Evolutionary conservation across 495 filamentous ascomycete species (phyloP), one percentile per base, ranked within the genome.

Genomic region (Aspergillus coremiiformis): DNA sequence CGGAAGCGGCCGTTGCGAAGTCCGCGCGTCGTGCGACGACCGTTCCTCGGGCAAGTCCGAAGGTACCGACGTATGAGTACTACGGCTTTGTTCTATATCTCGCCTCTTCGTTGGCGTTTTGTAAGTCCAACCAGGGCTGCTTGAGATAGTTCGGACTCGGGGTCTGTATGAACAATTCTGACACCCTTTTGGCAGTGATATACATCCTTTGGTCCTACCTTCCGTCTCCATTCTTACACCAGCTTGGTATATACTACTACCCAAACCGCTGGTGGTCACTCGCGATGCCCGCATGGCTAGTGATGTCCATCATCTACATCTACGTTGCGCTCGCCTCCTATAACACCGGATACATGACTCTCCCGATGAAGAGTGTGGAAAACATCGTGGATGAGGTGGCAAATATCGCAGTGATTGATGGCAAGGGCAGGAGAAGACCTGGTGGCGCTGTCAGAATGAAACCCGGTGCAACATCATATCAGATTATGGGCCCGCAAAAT

Each of bases 21-120:
- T 81, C 80, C 14, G 82, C 81, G 45, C 77, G 79, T 21, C 75
- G 74, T 22, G 79, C 85, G 30, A 83, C 83, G 39, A 86, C 86
- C 0, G 82, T 96, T 12, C 89, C 93, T 1, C 84, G 90, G 30
- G 93, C 90, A 14, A 85, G 84, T 39, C 93, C 93, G 0, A 91
- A 90, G 58, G 90, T 97, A 1, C 93, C 93, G 8, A 98, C 93
- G 0, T 97, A 98, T 67, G 93, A 98, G 64, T 98, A 98, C 78
- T 97, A 98, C 66, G 93, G 93, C 55, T 97, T 98, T 70, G 91
- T 93, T 45, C 78, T 98, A 22, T 97, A 98, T 66, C 78, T 98
- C 22, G 85, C 87, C 59, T 87, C 84, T 30, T 85, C 80, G 12
- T 71, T 90, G 32, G 82, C 79, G 1, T 97, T 96, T 64, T 66